Evolutionary conservation across 441 rosid species (phyloP), one percentile per base, ranked within the genome.

Genomic region (Hura crepitans): DNA sequence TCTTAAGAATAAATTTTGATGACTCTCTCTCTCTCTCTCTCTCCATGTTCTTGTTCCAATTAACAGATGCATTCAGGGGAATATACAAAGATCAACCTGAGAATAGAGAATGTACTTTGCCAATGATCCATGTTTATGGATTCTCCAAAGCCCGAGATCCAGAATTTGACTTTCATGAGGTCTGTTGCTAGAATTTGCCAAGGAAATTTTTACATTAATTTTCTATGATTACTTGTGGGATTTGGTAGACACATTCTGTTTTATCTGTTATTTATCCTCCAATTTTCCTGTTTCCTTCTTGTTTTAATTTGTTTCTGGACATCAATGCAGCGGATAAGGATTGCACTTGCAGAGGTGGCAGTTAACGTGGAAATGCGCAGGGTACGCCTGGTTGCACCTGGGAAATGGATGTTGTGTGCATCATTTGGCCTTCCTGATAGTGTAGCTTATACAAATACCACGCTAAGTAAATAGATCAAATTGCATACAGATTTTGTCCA

Each of bases 331-430:
- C 79, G 96, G 77, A 88, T 91, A 81, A 80, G 93, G 70, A 88
- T 88, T 53, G 87, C 85, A 43, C 57, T 93, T 71, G 75, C 76
- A 6, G 97, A 88, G 77, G 97, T 78, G 30, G 95, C 87, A 0
- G 93, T 93, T 49, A 75, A 88, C 62, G 97, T 91, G 12, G 87
- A 87, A 62, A 87, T 93, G 92, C 86, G 78, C 27, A 85, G 76
- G 72, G 95, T 89, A 45, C 90, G 92, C 6, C 89, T 80, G 0
- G 98, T 91, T 67, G 93, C 98, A 30, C 98, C 97, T 0, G 93
- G 97, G 53, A 93, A 93, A 85, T 88, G 93, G 89, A 91, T 93
- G 98, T 58, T 89, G 20, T 82, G 93, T 79, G 97, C 95, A 20
- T 88, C 90, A 57, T 93, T 93, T 67, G 74, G 82, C 51, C 93